Percentiles rank a stretch among this genome's conserved stretches.
These are phyloP conservation scores for Podospora didyma DNA, from an alignment of 495 filamentous ascomycete genomes.

Conservation along the genomic window DNA sequence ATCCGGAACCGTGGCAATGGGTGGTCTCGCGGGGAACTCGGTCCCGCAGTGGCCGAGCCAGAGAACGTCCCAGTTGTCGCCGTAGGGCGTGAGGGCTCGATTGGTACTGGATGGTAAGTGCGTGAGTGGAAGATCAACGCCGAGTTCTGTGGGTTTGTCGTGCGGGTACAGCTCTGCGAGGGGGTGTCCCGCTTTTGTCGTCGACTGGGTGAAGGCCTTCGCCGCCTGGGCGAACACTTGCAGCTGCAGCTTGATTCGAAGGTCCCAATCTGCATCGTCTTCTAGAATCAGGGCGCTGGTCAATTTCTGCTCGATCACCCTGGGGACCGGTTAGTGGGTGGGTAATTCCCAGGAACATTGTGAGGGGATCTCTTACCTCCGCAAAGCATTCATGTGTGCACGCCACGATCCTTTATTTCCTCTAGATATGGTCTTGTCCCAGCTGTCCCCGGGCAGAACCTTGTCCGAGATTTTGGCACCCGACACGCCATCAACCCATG, in stretches of 20 bases:
- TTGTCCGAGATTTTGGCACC: slow-evolving; percentile 39
- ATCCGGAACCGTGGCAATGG: background rate
- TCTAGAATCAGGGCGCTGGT: slow-evolving; percentile 44
- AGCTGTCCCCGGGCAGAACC: slow-evolving; percentile 21
- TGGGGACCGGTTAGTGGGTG: slow-evolving; percentile 2
- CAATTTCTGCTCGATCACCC: slow-evolving; percentile 31
- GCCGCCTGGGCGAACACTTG: slow-evolving; percentile 34
- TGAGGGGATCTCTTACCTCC: slow-evolving; percentile 13
- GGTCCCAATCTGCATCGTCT: slow-evolving; percentile 50
- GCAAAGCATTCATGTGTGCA: slow-evolving; percentile 43
- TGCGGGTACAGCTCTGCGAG: slow-evolving; percentile 7
- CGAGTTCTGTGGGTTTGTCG: background rate
- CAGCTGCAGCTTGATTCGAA: slow-evolving; percentile 42
- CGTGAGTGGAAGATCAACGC: background rate
- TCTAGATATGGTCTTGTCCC: slow-evolving; percentile 11
- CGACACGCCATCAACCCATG: slow-evolving; percentile 51
- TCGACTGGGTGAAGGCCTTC: slow-evolving; percentile 23
- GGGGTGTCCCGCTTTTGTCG: background rate
- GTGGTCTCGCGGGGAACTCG: slow-evolving; percentile 27
- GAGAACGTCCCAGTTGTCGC: slow-evolving; percentile 46
- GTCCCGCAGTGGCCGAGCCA: slow-evolving; percentile 51
- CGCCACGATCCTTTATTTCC: slow-evolving; percentile 41
- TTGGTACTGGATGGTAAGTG: background rate
- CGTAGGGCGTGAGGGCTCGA: slow-evolving; percentile 27
- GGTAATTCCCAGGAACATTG: background rate